A percentile compares a stretch with the other conserved stretches of the same genome.
Evolutionary conservation across 208 protist genomes (phyloP).

Genomic region (Trypanosoma brucei): DNA sequence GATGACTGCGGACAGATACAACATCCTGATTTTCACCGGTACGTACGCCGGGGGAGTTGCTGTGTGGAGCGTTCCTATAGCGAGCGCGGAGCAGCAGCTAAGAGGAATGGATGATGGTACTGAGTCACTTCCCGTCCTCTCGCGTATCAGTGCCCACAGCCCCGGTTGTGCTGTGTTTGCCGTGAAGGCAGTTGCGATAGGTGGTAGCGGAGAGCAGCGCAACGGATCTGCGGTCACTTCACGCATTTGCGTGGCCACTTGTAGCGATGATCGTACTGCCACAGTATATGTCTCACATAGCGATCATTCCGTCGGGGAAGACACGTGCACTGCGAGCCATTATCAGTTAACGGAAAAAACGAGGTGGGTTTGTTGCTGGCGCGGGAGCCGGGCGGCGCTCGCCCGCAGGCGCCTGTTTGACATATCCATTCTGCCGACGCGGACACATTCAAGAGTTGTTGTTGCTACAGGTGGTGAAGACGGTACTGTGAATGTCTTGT

Average conservation of each 20-base stretch:
- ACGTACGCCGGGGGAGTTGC: slow-evolving; percentile 57
- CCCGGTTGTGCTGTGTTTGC: slow-evolving; percentile 67
- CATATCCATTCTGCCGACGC: slow-evolving; percentile 23
- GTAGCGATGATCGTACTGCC: slow-evolving; percentile 74
- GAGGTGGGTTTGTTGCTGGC: slow-evolving; percentile 37
- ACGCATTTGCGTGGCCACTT: slow-evolving; percentile 42
- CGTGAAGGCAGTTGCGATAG: slow-evolving; percentile 17
- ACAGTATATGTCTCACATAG: slow-evolving; percentile 26
- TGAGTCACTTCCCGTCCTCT: background rate
- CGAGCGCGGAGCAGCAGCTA: background rate
- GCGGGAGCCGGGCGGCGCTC: slow-evolving; percentile 31
- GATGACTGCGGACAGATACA: slow-evolving; percentile 6
- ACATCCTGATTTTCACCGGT: slow-evolving; percentile 32
- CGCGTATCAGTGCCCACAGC: slow-evolving; percentile 37
- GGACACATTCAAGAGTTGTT: slow-evolving; percentile 1
- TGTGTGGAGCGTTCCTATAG: slow-evolving; percentile 27
- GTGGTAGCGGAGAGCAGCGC: background rate
- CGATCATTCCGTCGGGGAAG: background rate
- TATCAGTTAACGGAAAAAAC: background rate
- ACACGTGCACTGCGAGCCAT: background rate
- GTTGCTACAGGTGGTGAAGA: slow-evolving; percentile 54
- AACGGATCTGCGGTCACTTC: background rate
- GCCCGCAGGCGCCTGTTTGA: slow-evolving; percentile 66
- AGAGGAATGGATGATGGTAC: background rate
- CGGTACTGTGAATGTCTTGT: slow-evolving; percentile 39